Base-by-base conservation (phyloP, 352 stramenopile genomes). In the Elongisporangium undulatum region DNA sequence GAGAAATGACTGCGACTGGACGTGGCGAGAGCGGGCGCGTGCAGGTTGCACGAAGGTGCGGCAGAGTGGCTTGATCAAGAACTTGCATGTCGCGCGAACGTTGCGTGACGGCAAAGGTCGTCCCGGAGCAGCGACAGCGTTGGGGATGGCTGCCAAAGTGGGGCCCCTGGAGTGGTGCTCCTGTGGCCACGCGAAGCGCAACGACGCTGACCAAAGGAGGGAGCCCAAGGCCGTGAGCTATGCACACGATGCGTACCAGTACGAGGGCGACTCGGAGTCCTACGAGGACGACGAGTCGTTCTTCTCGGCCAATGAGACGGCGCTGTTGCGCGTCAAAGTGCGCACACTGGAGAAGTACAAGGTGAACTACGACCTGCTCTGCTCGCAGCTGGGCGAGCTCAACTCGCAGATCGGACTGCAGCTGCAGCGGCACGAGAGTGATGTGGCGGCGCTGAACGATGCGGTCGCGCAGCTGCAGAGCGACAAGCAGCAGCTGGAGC, bases 281-380 rank as follows among this genome's bases (percentile, higher is more conserved):
- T 41, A 41, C 29, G 29, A 41, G 29, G n/a, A n/a, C n/a, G 29
- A 41, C 29, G 29, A 41, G 29, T 41, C 29, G 29, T 41, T 41
- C 29, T 41, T 41, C 29, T 41, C 29, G 29, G 29, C 29, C 29
- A 41, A 41, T 13, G 29, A 41, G 29, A 41, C 29, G 5, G 49
- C 58, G 7, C 55, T 72, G 21, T 49, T 89, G 26, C 71, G 79
- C 38, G 65, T 87, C 41, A 71, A 85, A 39, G 68, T 87, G 55
- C 71, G 67, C 1, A 64, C 74, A 17, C 68, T 92, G 51, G 68
- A 77, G 39, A 87, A 87, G 61, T 92, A 92, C 68, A 92, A 89
- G 51, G 49, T 55, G 65, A 92, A 88, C 74, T 92, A 92, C 64
- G 78, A 92, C 59, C 59, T 89, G 49, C 65, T 90, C 38, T 92